Evolutionary conservation across 2,329 filamentous ascomycete genomes (phyloP), one percentile per base, ranked within the genome.

Genomic region (Drechslera avenae): DNA sequence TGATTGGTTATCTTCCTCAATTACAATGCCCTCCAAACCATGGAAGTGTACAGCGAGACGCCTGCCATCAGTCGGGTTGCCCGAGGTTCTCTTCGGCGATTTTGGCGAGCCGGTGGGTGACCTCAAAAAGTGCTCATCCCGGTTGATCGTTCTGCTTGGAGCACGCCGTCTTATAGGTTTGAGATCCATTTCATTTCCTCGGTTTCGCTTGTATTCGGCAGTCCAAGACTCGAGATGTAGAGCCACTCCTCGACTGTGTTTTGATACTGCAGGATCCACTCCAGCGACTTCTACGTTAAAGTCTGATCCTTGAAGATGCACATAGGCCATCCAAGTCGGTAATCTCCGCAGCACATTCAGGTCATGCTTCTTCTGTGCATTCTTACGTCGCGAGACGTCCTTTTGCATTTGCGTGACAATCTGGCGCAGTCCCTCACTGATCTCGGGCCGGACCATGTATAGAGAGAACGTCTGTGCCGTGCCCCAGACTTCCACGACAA

Each of bases 261-360:
- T 83, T 0, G 92, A 96, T 28, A 97, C 90, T 16, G 87, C 85
- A 39, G 87, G 81, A 67, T 99, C 95, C 17, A 94, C 80, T 2
- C 94, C 94, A 14, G 94, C 94, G 45, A 97, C 83, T 71, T 99
- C 93, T 42, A 96, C 79, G 62, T 90, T 94, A 64, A 96, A 91
- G 56, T 96, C 91, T 4, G 89, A 89, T 1, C 90, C 91, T 68
- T 96, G 90, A 4, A 99, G 80, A 48, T 90, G 87, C 56, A 91
- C 87, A 54, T 93, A 86, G 31, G 92, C 75, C 5, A 99, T 80
- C 94, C 94, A 99, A 2, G 83, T 74, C 0, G 94, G 95, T 54
- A 96, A 74, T 17, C 83, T 85, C 44, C 94, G 85, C 30, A 99
- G 71, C 55, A 96, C 86, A 35, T 66, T 73, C 78, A 79, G 42